phyloP scores from a whole-genome alignment of 108 stramenopile genomes.

The Pseudonitzschia multiseries region DNA sequence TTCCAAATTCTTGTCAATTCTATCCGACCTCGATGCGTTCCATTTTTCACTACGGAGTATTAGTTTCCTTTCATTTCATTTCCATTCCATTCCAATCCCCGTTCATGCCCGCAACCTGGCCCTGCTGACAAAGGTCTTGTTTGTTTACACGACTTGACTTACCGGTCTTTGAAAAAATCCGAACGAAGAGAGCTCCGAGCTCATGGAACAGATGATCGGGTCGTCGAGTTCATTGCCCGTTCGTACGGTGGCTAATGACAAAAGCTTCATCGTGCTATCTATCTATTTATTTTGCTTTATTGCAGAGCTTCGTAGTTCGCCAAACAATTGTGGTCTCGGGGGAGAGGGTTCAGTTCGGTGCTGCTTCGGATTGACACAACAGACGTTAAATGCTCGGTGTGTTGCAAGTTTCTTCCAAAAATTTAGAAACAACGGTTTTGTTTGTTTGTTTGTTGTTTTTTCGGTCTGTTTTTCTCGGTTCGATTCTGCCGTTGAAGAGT shows the following conservation, averaged over 20 bases:
- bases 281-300: too few species aligned
- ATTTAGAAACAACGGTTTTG: neutral
- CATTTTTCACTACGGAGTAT: too few species aligned
- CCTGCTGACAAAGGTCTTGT: too few species aligned
- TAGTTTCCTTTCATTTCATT: too few species aligned
- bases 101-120: too few species aligned
- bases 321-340: too few species aligned
- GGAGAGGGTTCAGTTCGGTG: neutral
- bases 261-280: constrained; percentile 51
- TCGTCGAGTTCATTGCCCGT: constrained; percentile 63
- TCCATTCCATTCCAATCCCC: too few species aligned
- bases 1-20: too few species aligned
- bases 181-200: constrained; percentile 80
- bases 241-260: constrained; percentile 80
- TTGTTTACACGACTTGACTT: constrained; percentile 31
- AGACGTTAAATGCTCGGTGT: too few species aligned
- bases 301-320: neutral
- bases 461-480: neutral
- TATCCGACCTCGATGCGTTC: neutral
- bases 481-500: too few species aligned
- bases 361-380: too few species aligned
- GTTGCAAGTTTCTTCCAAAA: too few species aligned
- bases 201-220: constrained; percentile 70
- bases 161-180: constrained; percentile 92
- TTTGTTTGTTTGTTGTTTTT: constrained; percentile 1